Evolutionary conservation across 345 rosid species (phyloP).

Genomic region (Salix caprea): DNA sequence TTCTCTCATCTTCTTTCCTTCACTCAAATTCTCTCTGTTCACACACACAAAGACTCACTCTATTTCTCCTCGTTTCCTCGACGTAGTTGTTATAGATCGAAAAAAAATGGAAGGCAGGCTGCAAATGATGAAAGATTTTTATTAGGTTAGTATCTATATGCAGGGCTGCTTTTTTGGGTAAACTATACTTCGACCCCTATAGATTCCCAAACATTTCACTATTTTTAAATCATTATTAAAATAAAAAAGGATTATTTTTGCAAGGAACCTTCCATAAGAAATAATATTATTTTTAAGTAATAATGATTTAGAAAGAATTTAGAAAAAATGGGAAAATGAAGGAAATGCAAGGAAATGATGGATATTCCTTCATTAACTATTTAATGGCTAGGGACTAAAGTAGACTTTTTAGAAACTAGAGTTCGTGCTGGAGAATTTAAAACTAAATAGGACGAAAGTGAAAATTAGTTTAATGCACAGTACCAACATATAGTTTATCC

Average conservation of each 20-base stretch:
- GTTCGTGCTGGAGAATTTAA: neutral
- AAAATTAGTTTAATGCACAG: neutral
- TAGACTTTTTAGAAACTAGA: neutral
- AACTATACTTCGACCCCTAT: neutral
- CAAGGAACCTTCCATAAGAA: too few species aligned
- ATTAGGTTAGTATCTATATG: neutral
- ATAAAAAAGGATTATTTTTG: too few species aligned
- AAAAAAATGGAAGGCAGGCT: neutral
- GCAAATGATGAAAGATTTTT: neutral
- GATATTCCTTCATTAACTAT: neutral
- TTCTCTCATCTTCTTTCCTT: conserved; percentile 27
- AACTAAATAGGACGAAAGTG: neutral
- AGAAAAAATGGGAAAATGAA: neutral
- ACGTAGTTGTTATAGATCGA: neutral
- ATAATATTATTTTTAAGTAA: too few species aligned
- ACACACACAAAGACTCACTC: neutral
- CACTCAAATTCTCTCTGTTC: neutral
- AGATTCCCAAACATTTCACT: neutral
- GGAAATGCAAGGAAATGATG: neutral
- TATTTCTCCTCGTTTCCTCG: neutral
- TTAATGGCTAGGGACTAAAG: neutral
- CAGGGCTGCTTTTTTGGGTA: neutral
- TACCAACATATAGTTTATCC: neutral
- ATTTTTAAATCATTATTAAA: too few species aligned
- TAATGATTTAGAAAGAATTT: too few species aligned